These are phyloP conservation scores for Mentha longifolia DNA, from an alignment of 257 asterid species.

Conservation along the genomic window DNA sequence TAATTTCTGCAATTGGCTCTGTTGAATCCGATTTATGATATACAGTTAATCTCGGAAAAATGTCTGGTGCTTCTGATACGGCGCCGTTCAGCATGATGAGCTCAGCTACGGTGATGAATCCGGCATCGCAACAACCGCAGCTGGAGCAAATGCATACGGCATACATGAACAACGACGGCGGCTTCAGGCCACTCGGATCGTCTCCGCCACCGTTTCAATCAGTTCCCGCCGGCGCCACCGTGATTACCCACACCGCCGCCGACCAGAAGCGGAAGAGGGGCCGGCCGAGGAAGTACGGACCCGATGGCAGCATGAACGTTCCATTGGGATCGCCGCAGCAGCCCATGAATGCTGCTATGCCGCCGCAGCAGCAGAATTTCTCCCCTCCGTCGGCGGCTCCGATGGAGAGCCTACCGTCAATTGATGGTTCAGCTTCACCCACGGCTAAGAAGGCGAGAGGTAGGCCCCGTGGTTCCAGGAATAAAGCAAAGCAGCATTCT, in stretches of 20 bases:
- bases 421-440: constrained; percentile 43
- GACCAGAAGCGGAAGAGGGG: constrained; percentile 58
- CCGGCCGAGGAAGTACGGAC: constrained; percentile 56
- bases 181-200: constrained; percentile 31
- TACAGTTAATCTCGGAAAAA: constrained; percentile 33
- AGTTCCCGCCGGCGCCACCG: constrained; percentile 27
- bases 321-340: constrained; percentile 19
- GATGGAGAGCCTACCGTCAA: constrained; percentile 29
- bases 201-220: constrained; percentile 40
- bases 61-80: constrained; percentile 46
- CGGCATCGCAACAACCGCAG: constrained; percentile 34
- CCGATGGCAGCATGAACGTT: constrained; percentile 45
- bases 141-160: constrained; percentile 38
- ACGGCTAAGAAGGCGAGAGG: constrained; percentile 53
- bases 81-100: constrained; percentile 28
- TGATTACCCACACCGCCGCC: constrained; percentile 21
- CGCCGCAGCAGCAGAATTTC: constrained; percentile 33
- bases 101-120: constrained; percentile 32
- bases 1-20: constrained; percentile 16
- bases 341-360: constrained; percentile 9
- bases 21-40: not conserved
- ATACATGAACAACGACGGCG: constrained; percentile 32
- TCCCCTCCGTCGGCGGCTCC: constrained; percentile 39
- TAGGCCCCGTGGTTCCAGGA: constrained; percentile 60
- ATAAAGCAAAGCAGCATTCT: constrained; percentile 37